Base-by-base conservation (phyloP, 352 stramenopile genomes). In the Globisporangium megalacanthum region DNA sequence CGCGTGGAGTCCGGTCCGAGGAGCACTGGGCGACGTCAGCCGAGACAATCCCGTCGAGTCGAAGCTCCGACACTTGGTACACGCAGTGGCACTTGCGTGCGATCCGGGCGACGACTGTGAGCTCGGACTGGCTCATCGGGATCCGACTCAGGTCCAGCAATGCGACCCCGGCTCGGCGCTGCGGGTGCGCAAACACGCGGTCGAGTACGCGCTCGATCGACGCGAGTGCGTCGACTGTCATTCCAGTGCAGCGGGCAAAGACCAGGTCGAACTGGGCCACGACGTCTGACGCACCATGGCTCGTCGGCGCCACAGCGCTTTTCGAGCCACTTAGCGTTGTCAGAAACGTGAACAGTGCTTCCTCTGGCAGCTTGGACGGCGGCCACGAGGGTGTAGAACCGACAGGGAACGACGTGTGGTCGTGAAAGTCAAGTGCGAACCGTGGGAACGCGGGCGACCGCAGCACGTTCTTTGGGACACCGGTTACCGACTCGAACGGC, bases 21-120 rank as follows among this genome's bases (percentile, higher is more conserved):
- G 17, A n/a, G 10, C 22, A 8, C 15, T 46, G 29, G 15, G 22
- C 14, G 11, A 6, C 14, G 5, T 29, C 10, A 5, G 6, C 41
- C 3, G 42, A 29, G n/a, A 51, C 41, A 11, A 58, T 51, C 6
- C 31, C n/a, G 42, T 45, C 13, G 25, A 58, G 14, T n/a, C 11
- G 36, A 11, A 58, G 41, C 41, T 50, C 52, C 25, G 47, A 19
- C 9, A 58, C 20, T 5, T 41, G 17, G 41, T 58, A 58, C 29
- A 44, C 29, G 13, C 8, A 8, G 15, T 47, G 25, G 22, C 47
- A 54, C 47, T 42, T 44, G 25, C 36, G 8, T 3, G 61, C 39
- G 17, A 69, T 58, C 19, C 57, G 52, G 8, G 57, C 42, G 15
- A 65, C 15, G 13, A 65, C 36, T 14, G 49, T 48, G 9, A 69